Evolutionary conservation across 2,329 filamentous ascomycete species (phyloP).

Genomic region (Mariannaea sp.): DNA sequence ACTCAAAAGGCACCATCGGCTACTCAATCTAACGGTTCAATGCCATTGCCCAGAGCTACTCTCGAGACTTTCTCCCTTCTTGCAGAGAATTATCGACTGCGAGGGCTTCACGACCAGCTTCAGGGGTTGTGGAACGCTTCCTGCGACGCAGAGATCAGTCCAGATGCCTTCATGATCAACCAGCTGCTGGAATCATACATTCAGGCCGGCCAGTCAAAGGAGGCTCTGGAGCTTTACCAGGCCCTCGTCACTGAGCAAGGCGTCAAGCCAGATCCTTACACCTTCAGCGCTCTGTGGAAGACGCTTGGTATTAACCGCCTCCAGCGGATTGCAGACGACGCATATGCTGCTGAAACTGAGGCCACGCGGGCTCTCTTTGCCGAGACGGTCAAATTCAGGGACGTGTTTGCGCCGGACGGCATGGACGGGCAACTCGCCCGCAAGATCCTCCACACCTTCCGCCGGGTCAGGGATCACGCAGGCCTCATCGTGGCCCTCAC

Average conservation of each 20-base stretch:
- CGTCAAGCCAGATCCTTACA: constrained; percentile 67
- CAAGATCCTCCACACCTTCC: constrained; percentile 57
- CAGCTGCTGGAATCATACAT: constrained; percentile 72
- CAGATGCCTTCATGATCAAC: constrained; percentile 79
- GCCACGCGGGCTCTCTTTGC: constrained; percentile 51
- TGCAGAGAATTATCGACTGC: constrained; percentile 71
- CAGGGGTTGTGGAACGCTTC: constrained; percentile 67
- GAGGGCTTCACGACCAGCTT: constrained; percentile 62
- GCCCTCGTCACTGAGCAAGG: constrained; percentile 55
- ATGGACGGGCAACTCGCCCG: constrained; percentile 55
- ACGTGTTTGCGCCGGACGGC: constrained; percentile 50
- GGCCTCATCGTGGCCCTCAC: constrained; percentile 54
- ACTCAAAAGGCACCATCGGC: not conserved
- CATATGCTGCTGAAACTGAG: constrained; percentile 39
- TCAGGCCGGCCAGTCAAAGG: constrained; percentile 58
- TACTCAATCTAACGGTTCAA: constrained; percentile 10
- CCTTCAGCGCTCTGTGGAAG: constrained; percentile 71
- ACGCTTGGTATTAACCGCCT: constrained; percentile 57
- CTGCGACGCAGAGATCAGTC: constrained; percentile 64
- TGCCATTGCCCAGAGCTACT: constrained; percentile 61
- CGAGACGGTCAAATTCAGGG: constrained; percentile 54
- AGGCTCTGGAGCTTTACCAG: constrained; percentile 61
- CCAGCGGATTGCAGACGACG: constrained; percentile 40
- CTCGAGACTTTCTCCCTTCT: constrained; percentile 80
- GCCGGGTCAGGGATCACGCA: constrained; percentile 49